These are phyloP conservation scores for Globisporangium rhizosaccharum DNA, from an alignment of 352 stramenopile genomes.

Conservation along the genomic window DNA sequence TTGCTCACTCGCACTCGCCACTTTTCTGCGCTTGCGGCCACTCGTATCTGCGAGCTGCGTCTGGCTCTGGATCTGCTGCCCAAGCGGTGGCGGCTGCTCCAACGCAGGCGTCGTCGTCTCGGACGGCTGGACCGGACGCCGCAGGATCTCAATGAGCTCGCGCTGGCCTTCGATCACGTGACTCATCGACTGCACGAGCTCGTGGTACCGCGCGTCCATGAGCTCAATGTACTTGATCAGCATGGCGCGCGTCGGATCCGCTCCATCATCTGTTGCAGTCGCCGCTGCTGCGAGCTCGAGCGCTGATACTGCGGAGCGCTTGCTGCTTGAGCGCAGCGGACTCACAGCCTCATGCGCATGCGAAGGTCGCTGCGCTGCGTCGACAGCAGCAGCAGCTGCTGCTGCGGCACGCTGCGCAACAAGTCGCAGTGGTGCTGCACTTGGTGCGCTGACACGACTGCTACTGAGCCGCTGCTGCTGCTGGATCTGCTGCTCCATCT, in stretches of 20 bases:
- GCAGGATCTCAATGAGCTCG: conserved; percentile 55
- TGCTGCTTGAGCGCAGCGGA: neutral
- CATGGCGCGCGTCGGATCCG: conserved; percentile 29
- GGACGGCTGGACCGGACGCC: conserved; percentile 24
- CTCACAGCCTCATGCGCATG: neutral
- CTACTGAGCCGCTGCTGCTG: conserved; percentile 13
- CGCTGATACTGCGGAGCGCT: neutral
- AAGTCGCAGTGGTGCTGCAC: neutral
- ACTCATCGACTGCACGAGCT: conserved; percentile 68
- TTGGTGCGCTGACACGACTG: conserved; percentile 18
- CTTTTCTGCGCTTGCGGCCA: conserved; percentile 34
- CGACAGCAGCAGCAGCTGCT: no score
- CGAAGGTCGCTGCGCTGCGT: neutral
- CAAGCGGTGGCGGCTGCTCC: conserved; percentile 24
- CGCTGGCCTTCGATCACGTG: conserved; percentile 75
- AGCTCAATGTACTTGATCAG: conserved; percentile 53
- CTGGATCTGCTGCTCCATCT: neutral
- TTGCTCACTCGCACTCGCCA: neutral
- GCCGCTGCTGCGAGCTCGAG: neutral
- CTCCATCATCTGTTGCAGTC: neutral
- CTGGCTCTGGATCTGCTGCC: conserved; percentile 19
- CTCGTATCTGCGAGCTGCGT: conserved; percentile 1
- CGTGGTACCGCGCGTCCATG: conserved; percentile 68
- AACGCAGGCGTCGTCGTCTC: conserved; percentile 12
- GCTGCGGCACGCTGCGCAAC: no score